Base-by-base conservation (phyloP, 805 yeast genomes). In the Clavispora vitiphila region DNA sequence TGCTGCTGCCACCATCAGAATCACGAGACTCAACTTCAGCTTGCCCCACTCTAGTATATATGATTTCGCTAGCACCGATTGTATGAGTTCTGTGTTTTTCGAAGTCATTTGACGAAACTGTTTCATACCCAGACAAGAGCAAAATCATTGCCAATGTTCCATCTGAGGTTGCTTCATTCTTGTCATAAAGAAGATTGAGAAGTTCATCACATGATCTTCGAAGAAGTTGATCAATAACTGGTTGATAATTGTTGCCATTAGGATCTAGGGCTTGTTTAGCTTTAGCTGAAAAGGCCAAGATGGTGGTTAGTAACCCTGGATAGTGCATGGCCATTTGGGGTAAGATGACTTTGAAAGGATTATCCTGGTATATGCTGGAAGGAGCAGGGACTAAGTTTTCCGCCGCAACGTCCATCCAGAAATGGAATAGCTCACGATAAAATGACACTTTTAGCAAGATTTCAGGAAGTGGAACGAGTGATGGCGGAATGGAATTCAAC, bases 251-350 rank as follows among this genome's bases (percentile, higher is more conserved):
- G 1, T 65, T 47, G 4, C 44, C 42, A 3, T 43, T 29, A 3
- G 60, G 58, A 3, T 55, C 46, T 4, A 65, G 45, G 37, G 49
- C 50, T 4, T 65, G 58, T 39, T 63, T 51, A 8, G 62, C 47
- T 2, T 57, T 53, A 2, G 72, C 72, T 1, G 72, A 58, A 49
- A 64, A 67, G 9, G 74, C 74, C 22, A 83, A 58, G 11, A 83
- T 46, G 1, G 83, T 64, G 1, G 85, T 71, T 48, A 83, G 58
- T 12, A 84, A 57, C 0, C 84, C 74, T 4, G 78, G 76, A 43
- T 74, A 69, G 19, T 71, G 68, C 71, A 80, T 65, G 1, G 91
- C 88, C 73, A 85, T 69, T 50, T 75, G 76, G 0, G 93, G 91
- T 10, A 86, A 59, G 7, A 82, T 64, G 10, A 72, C 72, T 45